Percentiles rank a stretch among this genome's conserved stretches.
Evolutionary conservation across 2,329 filamentous ascomycete species (phyloP).

Genomic region (Aspergillus brunneoviolaceus): DNA sequence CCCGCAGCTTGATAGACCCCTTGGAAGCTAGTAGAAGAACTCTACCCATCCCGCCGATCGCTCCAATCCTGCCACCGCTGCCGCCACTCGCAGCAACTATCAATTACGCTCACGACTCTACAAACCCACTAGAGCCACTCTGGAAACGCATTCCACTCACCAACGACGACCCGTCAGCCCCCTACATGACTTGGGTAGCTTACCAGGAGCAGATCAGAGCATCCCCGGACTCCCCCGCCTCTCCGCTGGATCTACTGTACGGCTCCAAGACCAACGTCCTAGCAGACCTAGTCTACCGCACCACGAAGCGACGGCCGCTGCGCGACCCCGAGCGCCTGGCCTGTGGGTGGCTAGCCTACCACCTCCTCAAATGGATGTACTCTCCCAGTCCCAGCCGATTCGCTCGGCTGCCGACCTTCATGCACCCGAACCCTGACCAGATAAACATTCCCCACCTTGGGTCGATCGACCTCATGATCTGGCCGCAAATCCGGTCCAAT

Average conservation of each 20-base stretch:
- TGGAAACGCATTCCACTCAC: slow-evolving; percentile 20
- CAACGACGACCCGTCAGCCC: slow-evolving; percentile 17
- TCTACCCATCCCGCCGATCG: not conserved
- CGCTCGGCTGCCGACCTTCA: slow-evolving; percentile 18
- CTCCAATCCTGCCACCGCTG: not conserved
- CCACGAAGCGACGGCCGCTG: slow-evolving; percentile 21
- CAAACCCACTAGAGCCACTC: not conserved
- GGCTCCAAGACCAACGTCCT: slow-evolving; percentile 27
- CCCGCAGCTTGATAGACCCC: not conserved
- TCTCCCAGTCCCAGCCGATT: slow-evolving; percentile 23
- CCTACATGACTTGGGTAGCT: slow-evolving; percentile 18
- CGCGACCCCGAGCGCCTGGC: slow-evolving; percentile 28
- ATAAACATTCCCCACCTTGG: slow-evolving; percentile 21
- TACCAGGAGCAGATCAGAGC: slow-evolving; percentile 20
- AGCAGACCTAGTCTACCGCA: slow-evolving; percentile 25
- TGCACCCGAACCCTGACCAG: slow-evolving; percentile 22
- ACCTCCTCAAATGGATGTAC: slow-evolving; percentile 24
- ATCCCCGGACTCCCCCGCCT: slow-evolving; percentile 21
- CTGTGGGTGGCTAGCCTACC: slow-evolving; percentile 23
- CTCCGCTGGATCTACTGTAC: slow-evolving; percentile 28
- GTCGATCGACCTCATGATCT: slow-evolving; percentile 22
- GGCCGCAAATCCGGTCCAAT: slow-evolving; percentile 25
- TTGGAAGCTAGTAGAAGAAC: not conserved
- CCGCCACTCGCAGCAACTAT: not conserved
- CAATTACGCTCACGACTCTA: not conserved